Evolutionary conservation across 345 rosid genomes (phyloP), one percentile per base, ranked within the genome.

Genomic region (Eucalyptus marginata): DNA sequence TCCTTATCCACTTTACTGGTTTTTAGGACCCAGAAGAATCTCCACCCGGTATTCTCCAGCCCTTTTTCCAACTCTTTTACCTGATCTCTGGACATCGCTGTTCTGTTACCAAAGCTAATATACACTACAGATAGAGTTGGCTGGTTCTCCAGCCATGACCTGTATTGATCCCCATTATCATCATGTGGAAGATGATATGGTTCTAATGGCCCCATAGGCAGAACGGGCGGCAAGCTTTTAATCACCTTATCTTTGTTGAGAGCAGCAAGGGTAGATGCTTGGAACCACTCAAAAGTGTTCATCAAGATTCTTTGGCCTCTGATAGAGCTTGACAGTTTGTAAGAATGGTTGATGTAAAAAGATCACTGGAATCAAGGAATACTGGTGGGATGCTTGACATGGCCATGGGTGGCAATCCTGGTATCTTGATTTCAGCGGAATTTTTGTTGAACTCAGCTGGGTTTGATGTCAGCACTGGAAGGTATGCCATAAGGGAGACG

Each of bases 11-110:
- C 89, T 31, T 40, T 84, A 17, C 79, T 89, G 36, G 86, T 86
- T 89, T 92, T 93, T 87, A 93, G 88, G 49, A 92, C 92, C 96
- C 94, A 94, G 6, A 94, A 1, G 88, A 93, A 94, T n/a, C 90
- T 90, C 8, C 79, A 89, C 16, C 92, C 89, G 27, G 93, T 89
- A 25, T 79, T 89, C 4, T 88, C 62, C 84, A 95, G 59, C 27
- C 59, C 59, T 56, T 8, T 52, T 3, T 52, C 56, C 24, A 52
- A 52, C 56, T 95, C 96, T 68, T 88, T 90, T 25, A 89, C 90
- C 64, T 94, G 95, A 49, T 91, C 91, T 18, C 56, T 89, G 22
- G 90, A 80, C 90, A 92, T 54, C 52, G 94, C 86, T 7, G 90
- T 88, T 71, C 93, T 91, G 84, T 95, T 95, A 17, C 95, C 95